These are phyloP conservation scores for Micromonas pusilla DNA, from an alignment of 139 green algal species.

Conservation along the genomic window DNA sequence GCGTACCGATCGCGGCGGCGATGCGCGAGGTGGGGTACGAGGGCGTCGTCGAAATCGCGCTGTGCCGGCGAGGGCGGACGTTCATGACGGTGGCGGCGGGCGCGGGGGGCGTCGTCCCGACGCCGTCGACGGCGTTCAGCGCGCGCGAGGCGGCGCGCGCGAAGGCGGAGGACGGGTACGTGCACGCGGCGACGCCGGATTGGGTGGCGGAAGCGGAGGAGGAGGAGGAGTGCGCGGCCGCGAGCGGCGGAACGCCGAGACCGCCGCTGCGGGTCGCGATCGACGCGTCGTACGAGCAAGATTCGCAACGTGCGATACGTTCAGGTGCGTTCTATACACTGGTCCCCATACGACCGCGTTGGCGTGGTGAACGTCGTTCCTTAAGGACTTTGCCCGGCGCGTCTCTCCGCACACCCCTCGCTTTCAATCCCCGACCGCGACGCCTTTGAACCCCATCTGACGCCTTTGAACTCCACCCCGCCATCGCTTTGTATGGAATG, in stretches of 20 bases:
- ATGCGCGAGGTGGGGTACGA: slow-evolving; percentile 15
- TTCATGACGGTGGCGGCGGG: not conserved
- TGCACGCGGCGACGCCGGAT: not conserved
- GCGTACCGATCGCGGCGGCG: not conserved
- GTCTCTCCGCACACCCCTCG: no score
- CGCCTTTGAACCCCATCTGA: no score
- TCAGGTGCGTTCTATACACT: no score
- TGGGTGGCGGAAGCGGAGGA: not conserved
- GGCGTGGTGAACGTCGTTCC: no score
- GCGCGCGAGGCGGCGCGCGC: not conserved
- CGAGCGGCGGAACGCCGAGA: not conserved
- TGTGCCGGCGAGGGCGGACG: not conserved
- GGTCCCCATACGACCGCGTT: no score
- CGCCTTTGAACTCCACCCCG: no score
- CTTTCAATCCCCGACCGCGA: no score
- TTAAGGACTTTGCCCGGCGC: no score
- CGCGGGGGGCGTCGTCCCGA: no score
- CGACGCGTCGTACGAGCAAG: slow-evolving; percentile 13
- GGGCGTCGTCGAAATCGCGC: not conserved
- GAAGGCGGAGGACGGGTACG: not conserved
- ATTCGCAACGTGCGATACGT: slow-evolving; percentile 23
- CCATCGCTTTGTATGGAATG: no score
- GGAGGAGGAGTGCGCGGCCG: no score
- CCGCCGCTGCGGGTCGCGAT: not conserved
- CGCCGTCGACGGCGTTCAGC: not conserved